A percentile compares a stretch with the other conserved stretches of the same genome.
Conservation (phyloP, 495 filamentous ascomycete genomes). For the Arthonia radiata region DNA sequence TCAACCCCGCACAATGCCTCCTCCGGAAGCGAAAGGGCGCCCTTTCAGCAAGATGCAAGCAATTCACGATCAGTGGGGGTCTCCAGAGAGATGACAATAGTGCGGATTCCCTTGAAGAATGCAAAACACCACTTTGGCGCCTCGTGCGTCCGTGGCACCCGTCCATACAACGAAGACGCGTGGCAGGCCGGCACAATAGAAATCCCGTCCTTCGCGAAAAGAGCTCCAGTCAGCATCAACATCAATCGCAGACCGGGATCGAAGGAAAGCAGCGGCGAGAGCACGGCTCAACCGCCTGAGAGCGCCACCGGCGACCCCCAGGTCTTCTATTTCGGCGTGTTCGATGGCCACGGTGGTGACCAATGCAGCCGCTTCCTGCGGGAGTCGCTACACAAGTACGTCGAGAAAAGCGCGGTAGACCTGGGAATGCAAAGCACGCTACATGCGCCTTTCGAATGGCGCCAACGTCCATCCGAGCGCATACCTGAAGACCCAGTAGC, state of each 20-base stretch:
- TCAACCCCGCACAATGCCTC: conserved; percentile 75
- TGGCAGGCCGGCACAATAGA: conserved; percentile 87
- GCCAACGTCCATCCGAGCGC: no score
- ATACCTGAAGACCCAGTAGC: no score
- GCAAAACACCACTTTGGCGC: conserved; percentile 93
- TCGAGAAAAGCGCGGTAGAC: conserved; percentile 49
- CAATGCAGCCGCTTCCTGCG: conserved; percentile 75
- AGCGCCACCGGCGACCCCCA: conserved; percentile 69
- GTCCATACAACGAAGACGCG: conserved; percentile 77
- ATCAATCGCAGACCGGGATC: conserved; percentile 15
- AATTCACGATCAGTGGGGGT: conserved; percentile 23
- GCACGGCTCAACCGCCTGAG: conserved; percentile 37
- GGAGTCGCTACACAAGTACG: conserved; percentile 64
- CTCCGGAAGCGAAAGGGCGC: conserved; percentile 19
- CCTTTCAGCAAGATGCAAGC: conserved; percentile 28
- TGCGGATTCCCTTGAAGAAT: conserved; percentile 79
- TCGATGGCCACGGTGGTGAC: conserved; percentile 82
- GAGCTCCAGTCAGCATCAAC: conserved; percentile 44
- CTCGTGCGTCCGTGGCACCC: conserved; percentile 49
- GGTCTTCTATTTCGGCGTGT: conserved; percentile 90
- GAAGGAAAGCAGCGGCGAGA: conserved; percentile 11
- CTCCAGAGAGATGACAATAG: conserved; percentile 68
- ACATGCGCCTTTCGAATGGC: no score
- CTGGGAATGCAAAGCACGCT: conserved; percentile 58
- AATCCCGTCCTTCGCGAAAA: conserved; percentile 74